phyloP scores from a whole-genome alignment of 192 early-diverging fungal species.

The Entomortierella beljakovae region DNA sequence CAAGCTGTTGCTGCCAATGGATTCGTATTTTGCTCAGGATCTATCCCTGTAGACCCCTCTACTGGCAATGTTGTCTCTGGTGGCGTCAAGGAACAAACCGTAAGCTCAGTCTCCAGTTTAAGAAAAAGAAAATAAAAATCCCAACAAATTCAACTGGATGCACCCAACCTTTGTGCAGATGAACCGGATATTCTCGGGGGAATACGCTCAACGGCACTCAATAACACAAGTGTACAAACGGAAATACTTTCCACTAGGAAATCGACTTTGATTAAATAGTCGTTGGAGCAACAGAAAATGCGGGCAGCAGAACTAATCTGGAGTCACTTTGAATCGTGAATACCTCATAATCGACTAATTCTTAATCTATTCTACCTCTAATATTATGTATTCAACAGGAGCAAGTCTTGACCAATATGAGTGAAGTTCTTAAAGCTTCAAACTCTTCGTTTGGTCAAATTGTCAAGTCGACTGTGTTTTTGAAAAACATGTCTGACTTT shows the following conservation, averaged over 20 bases:
- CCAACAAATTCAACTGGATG: background rate
- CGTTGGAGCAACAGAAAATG: background rate
- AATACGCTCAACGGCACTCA: background rate
- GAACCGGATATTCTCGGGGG: background rate
- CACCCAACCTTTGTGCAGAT: background rate
- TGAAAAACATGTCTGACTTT: slow-evolving; percentile 95
- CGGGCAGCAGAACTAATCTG: background rate
- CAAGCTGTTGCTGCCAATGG: slow-evolving; percentile 87
- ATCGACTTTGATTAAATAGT: background rate
- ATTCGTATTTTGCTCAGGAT: slow-evolving; percentile 85
- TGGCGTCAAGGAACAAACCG: slow-evolving; percentile 80
- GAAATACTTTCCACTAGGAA: background rate
- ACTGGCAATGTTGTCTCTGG: slow-evolving; percentile 79
- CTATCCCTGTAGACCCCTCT: slow-evolving; percentile 79
- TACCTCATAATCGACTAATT: background rate
- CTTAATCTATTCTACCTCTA: background rate
- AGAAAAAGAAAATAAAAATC: background rate
- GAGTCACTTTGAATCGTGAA: too few relatives aligned
- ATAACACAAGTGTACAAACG: background rate
- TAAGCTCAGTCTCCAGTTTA: slow-evolving; percentile 18
- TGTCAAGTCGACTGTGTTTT: slow-evolving; percentile 97
- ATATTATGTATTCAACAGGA: slow-evolving; percentile 21
- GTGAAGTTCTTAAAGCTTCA: slow-evolving; percentile 84
- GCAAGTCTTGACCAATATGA: slow-evolving; percentile 85
- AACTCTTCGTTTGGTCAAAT: slow-evolving; percentile 85